Percentiles rank a stretch among this genome's conserved stretches.
Evolutionary conservation across 768 basidiomycete species (phyloP).

Genomic region (Podaxis carcinomalis): DNA sequence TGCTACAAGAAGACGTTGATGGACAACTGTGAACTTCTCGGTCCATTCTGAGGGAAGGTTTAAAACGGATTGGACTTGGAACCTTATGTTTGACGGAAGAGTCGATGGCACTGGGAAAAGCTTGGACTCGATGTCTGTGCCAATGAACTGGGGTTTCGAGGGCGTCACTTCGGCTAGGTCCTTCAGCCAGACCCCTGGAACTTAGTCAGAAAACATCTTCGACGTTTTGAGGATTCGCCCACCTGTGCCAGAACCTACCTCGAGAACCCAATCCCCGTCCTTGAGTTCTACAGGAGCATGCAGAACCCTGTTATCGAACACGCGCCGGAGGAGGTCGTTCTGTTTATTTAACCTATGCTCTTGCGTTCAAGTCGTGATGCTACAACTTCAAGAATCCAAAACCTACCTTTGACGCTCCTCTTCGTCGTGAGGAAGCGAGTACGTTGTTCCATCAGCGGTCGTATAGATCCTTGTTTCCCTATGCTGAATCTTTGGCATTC

Average conservation of each 20-base stretch:
- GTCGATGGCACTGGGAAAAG: conserved; percentile 1
- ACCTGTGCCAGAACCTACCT: conserved; percentile 5
- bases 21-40: conserved; percentile 5
- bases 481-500: conserved; percentile 1
- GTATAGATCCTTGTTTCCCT: background rate
- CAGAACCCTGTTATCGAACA: background rate
- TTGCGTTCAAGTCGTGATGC: background rate
- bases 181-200: background rate
- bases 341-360: background rate
- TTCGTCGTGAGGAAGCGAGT: conserved; percentile 5
- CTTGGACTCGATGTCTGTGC: conserved; percentile 2
- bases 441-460: background rate
- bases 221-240: background rate
- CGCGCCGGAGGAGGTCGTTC: background rate
- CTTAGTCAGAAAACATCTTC: background rate
- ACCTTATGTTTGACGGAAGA: conserved; percentile 2
- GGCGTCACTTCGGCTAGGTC: background rate
- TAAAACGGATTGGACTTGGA: conserved; percentile 1
- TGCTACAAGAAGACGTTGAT: conserved; percentile 8
- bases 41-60: conserved; percentile 9
- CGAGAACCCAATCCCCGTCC: conserved; percentile 2
- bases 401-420: conserved; percentile 3
- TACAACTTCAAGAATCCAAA: background rate
- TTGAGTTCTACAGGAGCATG: background rate
- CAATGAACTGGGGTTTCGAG: background rate